Percentiles rank a stretch among this genome's conserved stretches.
Conservation (phyloP, 2,329 filamentous ascomycete species). For the Verticillium nubilum region DNA sequence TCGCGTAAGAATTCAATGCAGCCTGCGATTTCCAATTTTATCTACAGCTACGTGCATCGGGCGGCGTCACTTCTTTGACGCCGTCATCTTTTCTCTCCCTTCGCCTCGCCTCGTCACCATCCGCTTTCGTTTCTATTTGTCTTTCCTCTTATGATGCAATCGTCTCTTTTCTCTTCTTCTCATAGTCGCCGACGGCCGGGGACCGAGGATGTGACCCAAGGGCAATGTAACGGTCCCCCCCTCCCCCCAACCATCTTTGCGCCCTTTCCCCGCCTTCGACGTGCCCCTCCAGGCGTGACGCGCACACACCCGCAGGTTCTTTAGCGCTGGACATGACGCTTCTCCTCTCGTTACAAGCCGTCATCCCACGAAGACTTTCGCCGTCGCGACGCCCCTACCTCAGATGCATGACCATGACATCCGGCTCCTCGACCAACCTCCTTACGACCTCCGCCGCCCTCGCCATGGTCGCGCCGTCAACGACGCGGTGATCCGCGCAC, state of each 20-base stretch:
- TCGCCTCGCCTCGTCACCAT: not conserved
- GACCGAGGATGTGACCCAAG: no score
- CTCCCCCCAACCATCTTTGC: not conserved
- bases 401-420: slow-evolving; percentile 79
- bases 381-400: no score
- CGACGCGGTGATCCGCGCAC: slow-evolving; percentile 90
- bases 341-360: no score
- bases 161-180: not conserved
- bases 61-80: not conserved
- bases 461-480: slow-evolving; percentile 93
- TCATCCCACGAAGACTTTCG: no score
- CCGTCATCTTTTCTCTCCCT: not conserved
- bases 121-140: not conserved
- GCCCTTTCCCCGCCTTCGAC: not conserved
- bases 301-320: not conserved
- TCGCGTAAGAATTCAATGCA: not conserved
- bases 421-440: slow-evolving; percentile 75
- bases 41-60: not conserved
- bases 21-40: not conserved
- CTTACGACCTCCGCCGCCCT: slow-evolving; percentile 80
- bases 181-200: no score
- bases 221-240: not conserved
- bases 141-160: not conserved
- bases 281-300: not conserved
- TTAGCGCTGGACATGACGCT: no score